Evolutionary conservation across 371 early-diverging fungal species (phyloP), one percentile per base, ranked within the genome.

Genomic region (Parasitella parasitica): DNA sequence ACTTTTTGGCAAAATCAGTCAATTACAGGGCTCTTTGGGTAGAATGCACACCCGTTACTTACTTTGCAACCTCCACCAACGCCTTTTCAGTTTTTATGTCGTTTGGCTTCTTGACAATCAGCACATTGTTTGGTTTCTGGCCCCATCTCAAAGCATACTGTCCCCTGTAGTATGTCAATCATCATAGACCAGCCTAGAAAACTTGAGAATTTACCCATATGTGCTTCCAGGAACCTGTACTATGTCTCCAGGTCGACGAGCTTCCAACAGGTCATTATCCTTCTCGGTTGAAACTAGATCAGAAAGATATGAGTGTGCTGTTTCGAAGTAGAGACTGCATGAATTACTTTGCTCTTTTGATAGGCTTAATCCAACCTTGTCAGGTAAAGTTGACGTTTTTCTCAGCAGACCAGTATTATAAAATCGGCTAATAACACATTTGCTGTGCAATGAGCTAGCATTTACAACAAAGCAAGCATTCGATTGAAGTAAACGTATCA

Each of bases 101-200:
- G 50, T 89, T 74, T 15, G 86, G 88, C 66, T 94, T 94, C 58
- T 89, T 91, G 50, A 94, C 81, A 35, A 94, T 81, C 30, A 94
- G 75, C 4, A 91, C 85, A 1, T 86, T 89, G 20, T 86, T 77
- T 12, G 94, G 93, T n/a, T 72, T 74, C 9, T 80, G 80, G 7
- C 63, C 70, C 94, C 93, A 93, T 22, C 72, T 63, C 27, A 91
- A 66, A 26, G 73, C 69, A 61, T 81, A 88, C 28, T 76, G 72
- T 35, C 86, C 86, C 27, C 86, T 85, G 53, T 48, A 43, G 3
- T 7, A 41, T 15, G 11, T 7, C 20, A 22, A 54, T 37, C 22
- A 18, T 7, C 36, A 11, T 20, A 22, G 43, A 54, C 38, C 38
- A 54, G 27, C 2, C 2, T 24, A 11, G 24, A 37, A 18, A 18